Percentiles rank a stretch among this genome's conserved stretches.
Conservation (phyloP, 1,139 yeast species). For the Fermentozyma sake region DNA sequence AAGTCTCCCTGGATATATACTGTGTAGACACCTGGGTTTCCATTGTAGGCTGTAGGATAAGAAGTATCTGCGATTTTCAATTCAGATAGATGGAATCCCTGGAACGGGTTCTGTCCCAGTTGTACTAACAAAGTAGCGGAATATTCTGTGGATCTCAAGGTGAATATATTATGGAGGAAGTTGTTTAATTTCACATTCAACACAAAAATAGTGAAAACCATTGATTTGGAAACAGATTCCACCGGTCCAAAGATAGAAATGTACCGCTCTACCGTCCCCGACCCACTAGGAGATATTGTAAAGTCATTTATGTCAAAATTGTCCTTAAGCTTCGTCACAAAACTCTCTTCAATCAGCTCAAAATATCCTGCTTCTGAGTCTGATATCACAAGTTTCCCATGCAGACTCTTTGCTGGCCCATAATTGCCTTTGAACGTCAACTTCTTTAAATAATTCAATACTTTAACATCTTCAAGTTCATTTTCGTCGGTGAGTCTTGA, state of each 20-base stretch:
- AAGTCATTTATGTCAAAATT: constrained; percentile 19
- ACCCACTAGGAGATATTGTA: constrained; percentile 14
- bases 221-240: constrained; percentile 18
- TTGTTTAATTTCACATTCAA: constrained; percentile 23
- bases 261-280: constrained; percentile 28
- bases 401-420: constrained; percentile 1
- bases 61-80: constrained; percentile 9
- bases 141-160: constrained; percentile 31
- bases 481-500: constrained; percentile 1
- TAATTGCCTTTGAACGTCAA: constrained; percentile 6
- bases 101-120: not conserved
- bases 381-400: constrained; percentile 19
- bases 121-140: not conserved
- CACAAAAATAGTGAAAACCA: constrained; percentile 19
- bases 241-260: constrained; percentile 24
- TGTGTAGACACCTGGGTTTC: constrained; percentile 7
- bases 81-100: not conserved
- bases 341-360: constrained; percentile 10
- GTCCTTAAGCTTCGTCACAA: constrained; percentile 8
- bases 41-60: constrained; percentile 7
- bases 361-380: constrained; percentile 25
- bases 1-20: constrained; percentile 19
- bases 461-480: constrained; percentile 19
- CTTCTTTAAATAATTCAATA: constrained; percentile 16
- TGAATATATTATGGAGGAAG: constrained; percentile 16